Evolutionary conservation across 495 filamentous ascomycete genomes (phyloP), one percentile per base, ranked within the genome.

Genomic region (Talaromyces stipitatus): DNA sequence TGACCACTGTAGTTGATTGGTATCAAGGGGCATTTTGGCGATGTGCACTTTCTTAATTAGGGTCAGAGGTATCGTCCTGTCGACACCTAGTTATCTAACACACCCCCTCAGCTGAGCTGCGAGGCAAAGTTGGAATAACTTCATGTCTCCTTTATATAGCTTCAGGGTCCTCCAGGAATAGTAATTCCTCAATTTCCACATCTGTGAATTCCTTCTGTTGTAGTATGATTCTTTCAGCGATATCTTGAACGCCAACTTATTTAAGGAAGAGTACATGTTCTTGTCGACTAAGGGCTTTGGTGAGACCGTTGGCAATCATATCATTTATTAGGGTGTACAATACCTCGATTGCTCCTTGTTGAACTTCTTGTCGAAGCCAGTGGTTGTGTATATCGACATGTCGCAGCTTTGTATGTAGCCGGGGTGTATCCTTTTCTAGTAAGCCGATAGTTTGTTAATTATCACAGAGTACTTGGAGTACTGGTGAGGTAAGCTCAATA

Each of bases 311-410:
- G 16, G 59, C 63, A 0, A 69, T 60, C 3, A 59, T 65, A 4
- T 20, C 11, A 30, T 69, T 55, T 38, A 61, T 67, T 0, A 24
- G 30, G 3, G 64, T 57, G 51, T 62, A 59, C 60, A 32, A 69
- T 61, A 9, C 62, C 60, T 50, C 26, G 50, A 18, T 65, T 61
- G n/a, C 32, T n/a, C 14, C 32, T n/a, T 36, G 14, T n/a, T 36
- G 32, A 12, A 36, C 32, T 6, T 36, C 16, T 36, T 1, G 32
- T 36, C 32, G 1, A 36, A 36, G 12, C 32, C 32, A 6, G 32
- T 36, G 32, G 16, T 33, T 33, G 32, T 14, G 11, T 2, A n/a
- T 33, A 33, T n/a, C 32, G 12, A 36, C 1, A 36, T 16, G 3
- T 16, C 4, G 32, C 14, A 36, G 32, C 32, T 16, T 4, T 36